Base-by-base conservation (phyloP, 306 rosid genomes). In the Sesbania bispinosa region DNA sequence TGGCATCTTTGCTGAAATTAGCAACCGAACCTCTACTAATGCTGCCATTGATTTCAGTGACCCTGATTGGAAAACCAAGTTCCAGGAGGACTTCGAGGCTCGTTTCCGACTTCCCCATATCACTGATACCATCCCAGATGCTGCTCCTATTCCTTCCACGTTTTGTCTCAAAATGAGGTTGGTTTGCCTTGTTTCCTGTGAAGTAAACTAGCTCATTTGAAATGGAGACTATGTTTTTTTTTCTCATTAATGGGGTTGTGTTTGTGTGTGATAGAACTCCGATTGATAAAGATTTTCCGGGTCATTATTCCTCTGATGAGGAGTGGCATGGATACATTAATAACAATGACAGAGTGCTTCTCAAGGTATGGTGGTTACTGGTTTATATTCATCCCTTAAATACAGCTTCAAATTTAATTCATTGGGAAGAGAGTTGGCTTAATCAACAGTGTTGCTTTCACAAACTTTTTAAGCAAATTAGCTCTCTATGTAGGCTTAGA, bases 131-230 rank as follows among this genome's bases (percentile, higher is more conserved):
- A 88, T 90, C 72, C 79, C 60, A 0, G 89, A 91, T 71, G 83
- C 83, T 43, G 41, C 73, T 73, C 67, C 97, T 13, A 88, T 94
- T 60, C 99, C 93, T n/a, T 94, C 99, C 33, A 94, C 99, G 19
- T 94, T 94, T 69, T 94, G 97, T 66, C 97, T 94, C 83, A 87
- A 35, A 74, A 94, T 94, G 99, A 94, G 97, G 98, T 93, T 69
- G 7, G 10, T 72, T 38, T 7, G 1, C 57, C 15, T 60, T 57
- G 0, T 1, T 50, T 10, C 2, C 16, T 19, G 8, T 21, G 1
- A 24, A 14, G 1, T 69, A 7, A 1, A 26, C 18, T 61, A 16
- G 11, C 33, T 26, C 32, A 6, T 42, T 30, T 7, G 13, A 7
- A 50, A 50, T 41, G 30, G 54, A n/a, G 60, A 19, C 5, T 65